Evolutionary conservation across 805 yeast species (phyloP).

Genomic region (Blastobotrys parvus): DNA sequence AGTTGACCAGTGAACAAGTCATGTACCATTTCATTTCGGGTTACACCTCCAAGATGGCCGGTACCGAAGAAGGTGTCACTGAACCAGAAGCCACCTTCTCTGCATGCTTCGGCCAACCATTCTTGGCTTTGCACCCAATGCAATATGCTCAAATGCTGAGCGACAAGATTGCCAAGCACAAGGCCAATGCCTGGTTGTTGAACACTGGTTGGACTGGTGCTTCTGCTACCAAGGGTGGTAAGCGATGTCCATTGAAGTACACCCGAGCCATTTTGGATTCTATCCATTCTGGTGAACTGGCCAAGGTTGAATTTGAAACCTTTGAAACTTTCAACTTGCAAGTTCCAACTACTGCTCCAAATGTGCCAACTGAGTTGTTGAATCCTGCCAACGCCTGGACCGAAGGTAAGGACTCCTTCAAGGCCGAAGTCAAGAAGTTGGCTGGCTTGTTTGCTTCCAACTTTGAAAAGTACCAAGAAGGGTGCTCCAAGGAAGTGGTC

Average conservation of each 20-base stretch:
- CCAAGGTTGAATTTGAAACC: slow-evolving; percentile 69
- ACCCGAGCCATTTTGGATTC: slow-evolving; percentile 94
- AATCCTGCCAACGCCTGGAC: slow-evolving; percentile 84
- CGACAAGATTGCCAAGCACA: slow-evolving; percentile 81
- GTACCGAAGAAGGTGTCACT: slow-evolving; percentile 97
- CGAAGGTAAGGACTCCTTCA: slow-evolving; percentile 46
- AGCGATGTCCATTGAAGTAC: slow-evolving; percentile 95
- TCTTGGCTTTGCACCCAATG: slow-evolving; percentile 97
- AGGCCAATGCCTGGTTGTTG: slow-evolving; percentile 90
- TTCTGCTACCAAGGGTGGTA: slow-evolving; percentile 86
- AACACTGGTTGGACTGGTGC: slow-evolving; percentile 99
- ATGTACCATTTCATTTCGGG: slow-evolving; percentile 99
- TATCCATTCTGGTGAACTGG: slow-evolving; percentile 84
- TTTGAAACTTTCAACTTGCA: slow-evolving; percentile 81
- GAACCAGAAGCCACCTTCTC: slow-evolving; percentile 98
- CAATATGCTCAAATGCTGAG: slow-evolving; percentile 93
- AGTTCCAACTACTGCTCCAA: slow-evolving; percentile 73
- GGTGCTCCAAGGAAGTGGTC: slow-evolving; percentile 76
- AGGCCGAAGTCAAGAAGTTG: slow-evolving; percentile 50
- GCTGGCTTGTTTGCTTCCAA: slow-evolving; percentile 77
- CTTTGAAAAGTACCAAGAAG: slow-evolving; percentile 74
- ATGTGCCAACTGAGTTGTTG: slow-evolving; percentile 76
- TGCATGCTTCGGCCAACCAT: slow-evolving; percentile 98
- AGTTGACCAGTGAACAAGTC: slow-evolving; percentile 87
- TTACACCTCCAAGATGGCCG: slow-evolving; percentile 98